Evolutionary conservation across 106 monocot species (phyloP), one percentile per base, ranked within the genome.

Genomic region (Platanthera zijinensis): DNA sequence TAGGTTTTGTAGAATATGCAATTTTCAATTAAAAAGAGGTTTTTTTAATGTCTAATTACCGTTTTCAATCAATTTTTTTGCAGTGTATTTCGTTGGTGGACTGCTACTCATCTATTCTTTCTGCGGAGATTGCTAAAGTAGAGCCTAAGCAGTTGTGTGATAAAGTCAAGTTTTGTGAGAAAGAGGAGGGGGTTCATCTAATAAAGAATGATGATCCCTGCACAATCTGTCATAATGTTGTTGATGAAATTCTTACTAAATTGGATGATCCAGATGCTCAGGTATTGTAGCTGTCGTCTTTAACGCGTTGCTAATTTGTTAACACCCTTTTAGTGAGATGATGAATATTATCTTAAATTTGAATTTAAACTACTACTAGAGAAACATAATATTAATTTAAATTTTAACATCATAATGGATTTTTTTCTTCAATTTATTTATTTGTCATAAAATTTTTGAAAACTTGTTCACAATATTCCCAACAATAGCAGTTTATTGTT

Each of bases 21-120:
- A n/a, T 46, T 10, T 72, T 49, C 17, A 25, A 39, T 39, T 39
- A 1, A 39, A 39, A 39, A 39, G 39, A 39, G 39, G 0, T 1
- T 67, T 14, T 8, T 12, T 32, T 70, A 70, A 5, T 30, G 5
- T 17, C 17, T 10, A 10, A 8, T 75, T 28, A 28, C 17, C 9
- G 7, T n/a, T 75, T 30, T 45, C 8, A 47, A 46, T 56, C 30
- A 7, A 68, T 76, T 49, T 71, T 13, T 17, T 84, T 15, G 76
- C 80, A 91, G 91, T 91, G 91, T 80, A 10, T 46, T 54, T 11
- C 11, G 12, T 75, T 91, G 84, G 84, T 88, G 62, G 84, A 91
- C 73, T 84, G 86, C 54, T 88, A 91, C 73, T 77, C 76, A 47
- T 84, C 88, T 61, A 39, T 84, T 52, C 84, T 91, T 67, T 88